These are phyloP conservation scores for Clavariopsis aquatica DNA, from an alignment of 495 filamentous ascomycete species.

Conservation along the genomic window DNA sequence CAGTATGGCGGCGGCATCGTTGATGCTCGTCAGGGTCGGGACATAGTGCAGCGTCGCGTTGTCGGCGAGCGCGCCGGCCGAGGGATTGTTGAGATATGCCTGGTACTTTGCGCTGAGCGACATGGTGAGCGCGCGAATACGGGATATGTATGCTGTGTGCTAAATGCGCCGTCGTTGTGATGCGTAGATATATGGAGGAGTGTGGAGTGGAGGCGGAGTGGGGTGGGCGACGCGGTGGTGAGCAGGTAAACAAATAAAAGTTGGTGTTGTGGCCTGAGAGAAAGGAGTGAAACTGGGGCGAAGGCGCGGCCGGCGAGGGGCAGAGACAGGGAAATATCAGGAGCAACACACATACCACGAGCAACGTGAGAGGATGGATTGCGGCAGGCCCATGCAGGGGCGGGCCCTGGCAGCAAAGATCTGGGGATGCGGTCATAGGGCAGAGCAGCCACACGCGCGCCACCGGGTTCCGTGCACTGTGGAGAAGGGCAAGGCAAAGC, in stretches of 20 bases:
- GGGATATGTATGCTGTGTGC: constrained; percentile 7
- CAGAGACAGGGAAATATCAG: constrained; percentile 2
- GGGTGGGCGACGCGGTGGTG: background rate
- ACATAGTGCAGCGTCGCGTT: constrained; percentile 87
- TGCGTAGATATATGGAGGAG: constrained; percentile 5
- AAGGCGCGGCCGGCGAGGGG: constrained; percentile 4
- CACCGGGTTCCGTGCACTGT: constrained; percentile 1
- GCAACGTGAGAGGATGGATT: constrained; percentile 7
- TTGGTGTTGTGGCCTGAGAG: background rate
- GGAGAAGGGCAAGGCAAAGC: background rate
- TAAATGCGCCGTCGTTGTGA: constrained; percentile 6
- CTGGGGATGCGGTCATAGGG: background rate
- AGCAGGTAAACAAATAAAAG: constrained; percentile 21
- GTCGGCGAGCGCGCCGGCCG: constrained; percentile 61
- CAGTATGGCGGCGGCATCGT: constrained; percentile 68
- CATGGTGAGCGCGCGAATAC: constrained; percentile 46
- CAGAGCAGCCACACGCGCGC: background rate
- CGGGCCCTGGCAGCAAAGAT: background rate
- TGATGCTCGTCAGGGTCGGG: constrained; percentile 76
- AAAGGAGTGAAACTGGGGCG: background rate
- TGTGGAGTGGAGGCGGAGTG: constrained; percentile 4
- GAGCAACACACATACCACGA: constrained; percentile 3
- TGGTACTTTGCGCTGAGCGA: constrained; percentile 71
- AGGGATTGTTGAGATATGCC: constrained; percentile 73
- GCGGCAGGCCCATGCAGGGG: constrained; percentile 25